Evolutionary conservation across 768 basidiomycete species (phyloP), one percentile per base, ranked within the genome.

Genomic region (Mycena rebaudengoi): DNA sequence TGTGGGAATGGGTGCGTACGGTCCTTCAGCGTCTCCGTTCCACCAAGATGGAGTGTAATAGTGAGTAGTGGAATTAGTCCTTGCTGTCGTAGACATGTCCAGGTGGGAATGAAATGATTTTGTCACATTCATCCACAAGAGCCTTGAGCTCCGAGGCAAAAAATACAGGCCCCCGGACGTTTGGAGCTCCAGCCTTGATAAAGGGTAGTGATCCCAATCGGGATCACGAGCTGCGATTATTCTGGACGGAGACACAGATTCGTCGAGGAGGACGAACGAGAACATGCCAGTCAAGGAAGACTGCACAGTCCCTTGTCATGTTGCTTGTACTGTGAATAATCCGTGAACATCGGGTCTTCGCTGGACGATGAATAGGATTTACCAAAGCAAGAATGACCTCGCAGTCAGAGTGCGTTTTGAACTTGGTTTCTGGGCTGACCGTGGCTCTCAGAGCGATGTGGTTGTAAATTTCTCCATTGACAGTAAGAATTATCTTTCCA

Each of bases 391-490:
- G 86, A 69, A 99, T 97, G 71, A 98, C 90, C 77, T 99, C 98
- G 77, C 98, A 99, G 72, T 99, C 98, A 0, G 96, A 98, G 73
- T 97, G 94, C 0, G 97, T 99, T 83, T 95, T 98, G 85, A 99
- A 97, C 60, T 88, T 89, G 67, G 89, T 86, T 59, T 80, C 83
- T 43, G 86, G 74, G 35, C 86, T 88, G 55, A 95, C 78, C 25
- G 76, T 79, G 51, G 88, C 85, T 60, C 94, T 87, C 52, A 99
- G 87, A 18, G 90, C 84, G 57, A 93, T 78, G 74, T 99, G 95
- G 83, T 99, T 99, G 85, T 99, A 99, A 71, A 99, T 99, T 79
- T 99, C 98, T 52, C 98, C 98, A 78, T 99, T 99, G 74, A 99
- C 98, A 60, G 92, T 88, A 55, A 99, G 90, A 67, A 91, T 86